Evolutionary conservation across 352 stramenopile genomes (phyloP).

Genomic region (Phytopythium chamaehyphon): DNA sequence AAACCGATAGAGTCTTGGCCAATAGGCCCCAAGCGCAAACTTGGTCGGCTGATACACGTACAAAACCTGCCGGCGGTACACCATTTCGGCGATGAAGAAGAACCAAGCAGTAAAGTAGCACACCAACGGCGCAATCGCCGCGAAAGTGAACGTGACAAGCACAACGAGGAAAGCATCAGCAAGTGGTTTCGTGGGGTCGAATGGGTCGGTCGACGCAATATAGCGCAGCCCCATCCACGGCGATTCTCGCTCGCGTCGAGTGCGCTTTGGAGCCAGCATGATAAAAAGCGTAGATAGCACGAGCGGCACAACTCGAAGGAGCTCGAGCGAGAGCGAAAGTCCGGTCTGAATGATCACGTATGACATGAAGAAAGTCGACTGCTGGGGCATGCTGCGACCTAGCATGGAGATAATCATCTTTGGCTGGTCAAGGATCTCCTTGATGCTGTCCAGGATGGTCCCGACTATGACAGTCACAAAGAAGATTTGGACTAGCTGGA

Average conservation of each 20-base stretch:
- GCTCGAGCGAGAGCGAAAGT: conserved; percentile 50
- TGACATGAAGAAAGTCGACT: conserved; percentile 85
- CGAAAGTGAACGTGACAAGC: conserved; percentile 75
- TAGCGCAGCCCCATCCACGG: conserved; percentile 53
- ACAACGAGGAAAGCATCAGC: conserved; percentile 66
- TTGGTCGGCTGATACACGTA: conserved; percentile 61
- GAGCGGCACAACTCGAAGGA: conserved; percentile 57
- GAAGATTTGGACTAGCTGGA: conserved; percentile 82
- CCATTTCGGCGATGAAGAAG: conserved; percentile 60
- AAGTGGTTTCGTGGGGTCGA: conserved; percentile 54
- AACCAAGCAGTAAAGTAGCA: conserved; percentile 76
- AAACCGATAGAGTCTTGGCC: conserved; percentile 75
- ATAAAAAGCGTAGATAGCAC: conserved; percentile 42
- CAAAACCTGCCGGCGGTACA: conserved; percentile 68
- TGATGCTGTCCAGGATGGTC: conserved; percentile 69
- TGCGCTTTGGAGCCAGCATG: conserved; percentile 59
- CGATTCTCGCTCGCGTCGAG: conserved; percentile 44
- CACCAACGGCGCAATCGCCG: conserved; percentile 68
- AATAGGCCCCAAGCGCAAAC: conserved; percentile 64
- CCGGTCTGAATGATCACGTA: conserved; percentile 74
- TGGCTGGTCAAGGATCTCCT: conserved; percentile 66
- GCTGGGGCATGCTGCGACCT: conserved; percentile 66
- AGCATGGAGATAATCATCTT: conserved; percentile 70
- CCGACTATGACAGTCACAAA: conserved; percentile 77
- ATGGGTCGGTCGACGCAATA: conserved; percentile 44